These are phyloP conservation scores for Saturnispora silvae DNA, from an alignment of 805 yeast species.

Conservation along the genomic window DNA sequence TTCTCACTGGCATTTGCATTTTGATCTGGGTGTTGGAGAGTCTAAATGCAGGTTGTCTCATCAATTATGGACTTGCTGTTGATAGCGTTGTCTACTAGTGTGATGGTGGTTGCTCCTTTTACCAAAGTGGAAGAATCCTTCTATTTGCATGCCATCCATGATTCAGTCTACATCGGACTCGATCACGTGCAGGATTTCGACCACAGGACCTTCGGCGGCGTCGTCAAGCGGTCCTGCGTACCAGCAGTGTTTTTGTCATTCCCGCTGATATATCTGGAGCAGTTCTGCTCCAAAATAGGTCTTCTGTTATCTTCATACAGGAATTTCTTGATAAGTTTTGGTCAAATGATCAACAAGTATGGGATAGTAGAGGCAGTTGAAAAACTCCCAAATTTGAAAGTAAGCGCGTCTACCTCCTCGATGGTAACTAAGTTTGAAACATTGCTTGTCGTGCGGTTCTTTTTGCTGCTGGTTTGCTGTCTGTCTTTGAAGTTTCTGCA, in stretches of 20 bases:
- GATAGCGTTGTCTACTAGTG: constrained; percentile 36
- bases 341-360: too few species aligned
- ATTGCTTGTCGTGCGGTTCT: constrained; percentile 56
- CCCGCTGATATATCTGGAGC: constrained; percentile 27
- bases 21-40: too few species aligned
- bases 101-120: constrained; percentile 54
- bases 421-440: too few species aligned
- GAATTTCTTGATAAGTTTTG: too few species aligned
- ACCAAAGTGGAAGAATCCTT: constrained; percentile 95
- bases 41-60: too few species aligned
- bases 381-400: too few species aligned
- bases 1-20: too few species aligned
- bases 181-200: constrained; percentile 44
- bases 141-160: constrained; percentile 82
- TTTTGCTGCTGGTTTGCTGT: constrained; percentile 33
- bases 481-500: constrained; percentile 42
- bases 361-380: too few species aligned
- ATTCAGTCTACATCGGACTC: constrained; percentile 55
- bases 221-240: constrained; percentile 74
- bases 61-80: constrained; percentile 27
- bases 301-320: too few species aligned
- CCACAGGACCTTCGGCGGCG: constrained; percentile 76
- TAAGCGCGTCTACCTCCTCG: too few species aligned
- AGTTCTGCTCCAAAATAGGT: too few species aligned
- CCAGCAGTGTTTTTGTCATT: constrained; percentile 52